A percentile compares a stretch with the other conserved stretches of the same genome.
Evolutionary conservation across 768 basidiomycete species (phyloP).

Genomic region (Suillus hirtellus): DNA sequence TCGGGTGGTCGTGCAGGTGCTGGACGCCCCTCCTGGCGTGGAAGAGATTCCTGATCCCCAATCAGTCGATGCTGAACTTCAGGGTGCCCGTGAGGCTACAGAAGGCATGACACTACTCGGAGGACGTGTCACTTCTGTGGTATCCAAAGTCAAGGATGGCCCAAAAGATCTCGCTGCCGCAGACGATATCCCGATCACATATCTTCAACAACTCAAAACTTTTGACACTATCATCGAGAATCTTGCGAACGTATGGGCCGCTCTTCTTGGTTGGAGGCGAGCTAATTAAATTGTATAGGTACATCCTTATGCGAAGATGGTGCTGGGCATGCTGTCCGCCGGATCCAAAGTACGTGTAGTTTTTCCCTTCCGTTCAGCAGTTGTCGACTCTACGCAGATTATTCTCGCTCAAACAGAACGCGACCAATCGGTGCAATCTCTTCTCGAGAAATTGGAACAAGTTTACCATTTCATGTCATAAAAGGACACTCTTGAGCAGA

Average conservation of each 20-base stretch:
- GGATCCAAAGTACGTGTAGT: slow-evolving; percentile 1
- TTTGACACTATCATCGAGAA: not conserved
- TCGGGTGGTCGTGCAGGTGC: not conserved
- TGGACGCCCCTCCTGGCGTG: not conserved
- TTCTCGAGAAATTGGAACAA: slow-evolving; percentile 2
- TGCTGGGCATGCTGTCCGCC: slow-evolving; percentile 3
- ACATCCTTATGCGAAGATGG: slow-evolving; percentile 14
- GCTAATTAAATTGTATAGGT: not conserved
- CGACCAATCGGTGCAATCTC: slow-evolving; percentile 1
- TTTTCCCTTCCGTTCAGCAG: not conserved
- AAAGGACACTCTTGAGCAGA: not conserved
- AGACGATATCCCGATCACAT: slow-evolving; percentile 3
- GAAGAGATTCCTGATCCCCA: not conserved
- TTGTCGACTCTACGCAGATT: not conserved
- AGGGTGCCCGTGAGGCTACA: not conserved
- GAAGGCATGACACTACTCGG: not conserved
- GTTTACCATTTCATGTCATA: slow-evolving; percentile 7
- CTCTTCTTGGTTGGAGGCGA: not conserved
- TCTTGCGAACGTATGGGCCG: not conserved
- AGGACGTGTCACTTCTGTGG: not conserved
- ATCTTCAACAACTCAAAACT: slow-evolving; percentile 2
- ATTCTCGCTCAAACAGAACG: slow-evolving; percentile 9
- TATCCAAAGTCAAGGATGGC: not conserved
- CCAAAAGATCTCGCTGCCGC: not conserved
- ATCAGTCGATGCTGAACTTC: not conserved